phyloP scores from a whole-genome alignment of 108 stramenopile genomes.

The Skeletonema grethae region DNA sequence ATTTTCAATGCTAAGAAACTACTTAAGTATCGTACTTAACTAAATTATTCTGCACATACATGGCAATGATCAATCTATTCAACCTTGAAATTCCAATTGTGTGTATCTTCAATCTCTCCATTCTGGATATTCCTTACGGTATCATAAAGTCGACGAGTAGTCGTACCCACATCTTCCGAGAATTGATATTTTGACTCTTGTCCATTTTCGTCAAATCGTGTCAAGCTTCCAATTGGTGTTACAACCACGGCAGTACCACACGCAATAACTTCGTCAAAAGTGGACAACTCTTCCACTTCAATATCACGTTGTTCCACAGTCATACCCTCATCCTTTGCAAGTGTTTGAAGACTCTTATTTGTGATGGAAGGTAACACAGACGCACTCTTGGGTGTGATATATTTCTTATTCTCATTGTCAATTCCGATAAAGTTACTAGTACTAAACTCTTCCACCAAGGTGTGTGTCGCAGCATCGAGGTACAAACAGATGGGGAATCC shows the following conservation, averaged over 20 bases:
- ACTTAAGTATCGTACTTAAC: not conserved
- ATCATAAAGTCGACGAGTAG: constrained; percentile 85
- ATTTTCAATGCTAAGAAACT: not conserved
- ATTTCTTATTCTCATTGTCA: constrained; percentile 71
- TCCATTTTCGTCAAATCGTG: constrained; percentile 63
- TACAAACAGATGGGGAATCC: constrained; percentile 97
- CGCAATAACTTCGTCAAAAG: constrained; percentile 94
- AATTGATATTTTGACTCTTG: constrained; percentile 70
- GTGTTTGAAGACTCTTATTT: constrained; percentile 95
- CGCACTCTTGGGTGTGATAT: constrained; percentile 90
- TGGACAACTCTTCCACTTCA: constrained; percentile 75
- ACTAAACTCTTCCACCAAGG: constrained; percentile 94
- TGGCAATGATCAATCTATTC: constrained; percentile 9
- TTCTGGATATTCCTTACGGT: constrained; percentile 90
- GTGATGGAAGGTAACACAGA: constrained; percentile 95
- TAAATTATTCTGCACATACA: not conserved
- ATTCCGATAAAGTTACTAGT: constrained; percentile 99
- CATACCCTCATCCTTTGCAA: constrained; percentile 91
- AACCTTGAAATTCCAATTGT: constrained; percentile 88
- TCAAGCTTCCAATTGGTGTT: constrained; percentile 90
- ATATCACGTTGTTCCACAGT: constrained; percentile 88
- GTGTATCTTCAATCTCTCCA: constrained; percentile 91
- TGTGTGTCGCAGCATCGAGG: constrained; percentile 93
- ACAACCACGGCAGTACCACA: constrained; percentile 98
- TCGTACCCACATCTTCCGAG: constrained; percentile 80